These are phyloP conservation scores for Lasiosphaeriaceae sp. DNA, from an alignment of 495 filamentous ascomycete genomes.

Conservation along the genomic window DNA sequence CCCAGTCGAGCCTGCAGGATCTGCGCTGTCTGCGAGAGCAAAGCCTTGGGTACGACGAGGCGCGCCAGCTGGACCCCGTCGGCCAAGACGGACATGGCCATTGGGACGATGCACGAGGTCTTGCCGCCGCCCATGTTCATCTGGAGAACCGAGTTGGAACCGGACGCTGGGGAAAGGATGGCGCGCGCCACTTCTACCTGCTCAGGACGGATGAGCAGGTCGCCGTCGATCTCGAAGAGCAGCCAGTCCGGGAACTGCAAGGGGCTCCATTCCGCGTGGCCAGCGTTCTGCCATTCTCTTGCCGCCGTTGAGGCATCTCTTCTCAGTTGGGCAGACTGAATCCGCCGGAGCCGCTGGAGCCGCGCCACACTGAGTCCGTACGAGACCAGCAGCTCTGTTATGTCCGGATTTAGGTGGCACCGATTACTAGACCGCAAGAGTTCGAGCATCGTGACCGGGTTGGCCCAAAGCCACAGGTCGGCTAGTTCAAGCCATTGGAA, in stretches of 20 bases:
- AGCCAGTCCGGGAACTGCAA: conserved; percentile 48
- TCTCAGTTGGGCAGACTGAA: conserved; percentile 5
- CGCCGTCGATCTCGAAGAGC: conserved; percentile 53
- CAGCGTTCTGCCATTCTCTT: conserved; percentile 38
- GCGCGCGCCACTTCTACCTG: conserved; percentile 51
- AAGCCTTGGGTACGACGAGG: conserved; percentile 48
- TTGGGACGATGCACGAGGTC: conserved; percentile 52
- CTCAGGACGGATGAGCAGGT: conserved; percentile 47
- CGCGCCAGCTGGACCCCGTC: conserved; percentile 33
- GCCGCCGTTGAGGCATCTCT: conserved; percentile 10
- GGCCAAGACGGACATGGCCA: conserved; percentile 47
- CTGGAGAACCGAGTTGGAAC: conserved; percentile 51
- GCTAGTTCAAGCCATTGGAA: background rate
- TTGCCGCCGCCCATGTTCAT: conserved; percentile 51
- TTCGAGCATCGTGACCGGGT: conserved; percentile 46
- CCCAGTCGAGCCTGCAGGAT: conserved; percentile 44
- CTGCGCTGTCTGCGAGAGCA: conserved; percentile 49
- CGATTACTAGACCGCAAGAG: conserved; percentile 42
- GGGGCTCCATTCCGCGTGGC: conserved; percentile 51
- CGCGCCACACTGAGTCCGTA: conserved; percentile 41
- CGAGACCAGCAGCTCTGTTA: conserved; percentile 41
- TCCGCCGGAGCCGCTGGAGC: conserved; percentile 38
- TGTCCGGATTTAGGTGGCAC: conserved; percentile 28
- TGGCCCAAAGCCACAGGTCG: conserved; percentile 50
- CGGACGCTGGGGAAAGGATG: conserved; percentile 43